Base-by-base conservation (phyloP, 805 yeast species). In the Teunomyces pallodes region DNA sequence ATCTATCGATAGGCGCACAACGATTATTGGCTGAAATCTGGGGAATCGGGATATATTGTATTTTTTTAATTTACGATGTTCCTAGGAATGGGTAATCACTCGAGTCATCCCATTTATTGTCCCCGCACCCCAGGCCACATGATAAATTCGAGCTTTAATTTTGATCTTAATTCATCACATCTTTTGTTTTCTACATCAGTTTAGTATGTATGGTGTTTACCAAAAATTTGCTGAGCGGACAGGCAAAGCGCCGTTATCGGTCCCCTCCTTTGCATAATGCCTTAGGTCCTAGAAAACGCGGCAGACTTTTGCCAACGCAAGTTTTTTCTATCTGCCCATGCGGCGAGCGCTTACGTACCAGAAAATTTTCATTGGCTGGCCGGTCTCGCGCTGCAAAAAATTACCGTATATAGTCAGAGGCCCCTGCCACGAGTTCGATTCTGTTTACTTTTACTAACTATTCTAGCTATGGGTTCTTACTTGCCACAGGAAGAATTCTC, bases 401-500 rank as follows among this genome's bases (percentile, higher is more conserved):
- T 10, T n/a, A 41, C 43, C 27, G 10, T 31, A 31, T 28, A 20
- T 31, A 26, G 20, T 31, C 17, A 36, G n/a, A 27, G 42, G 26
- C 20, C 5, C 38, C 26, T 30, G 16, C 35, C 16, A 17, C 17
- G 31, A 24, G 17, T 27, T 26, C 13, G 12, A 9, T 7, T 17
- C 36, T 28, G 40, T 39, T 20, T 24, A 36, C 32, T 36, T 14
- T 39, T 26, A 13, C 44, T 35, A 24, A 13, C 44, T 35, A 24
- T 33, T 35, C 36, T 39, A 38, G 41, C 47, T 24, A 66, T 66
- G 69, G 39, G 65, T 41, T 69, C 74, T 13, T 73, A 72, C 62
- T 54, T 72, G 47, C 72, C 70, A 31, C 71, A 69, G 54, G 69
- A 69, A 49, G 74, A 66, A 46, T 69, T 69, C 53, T 38, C 41